Evolutionary conservation across 306 rosid genomes (phyloP), one percentile per base, ranked within the genome.

Genomic region (Begonia masoniana): DNA sequence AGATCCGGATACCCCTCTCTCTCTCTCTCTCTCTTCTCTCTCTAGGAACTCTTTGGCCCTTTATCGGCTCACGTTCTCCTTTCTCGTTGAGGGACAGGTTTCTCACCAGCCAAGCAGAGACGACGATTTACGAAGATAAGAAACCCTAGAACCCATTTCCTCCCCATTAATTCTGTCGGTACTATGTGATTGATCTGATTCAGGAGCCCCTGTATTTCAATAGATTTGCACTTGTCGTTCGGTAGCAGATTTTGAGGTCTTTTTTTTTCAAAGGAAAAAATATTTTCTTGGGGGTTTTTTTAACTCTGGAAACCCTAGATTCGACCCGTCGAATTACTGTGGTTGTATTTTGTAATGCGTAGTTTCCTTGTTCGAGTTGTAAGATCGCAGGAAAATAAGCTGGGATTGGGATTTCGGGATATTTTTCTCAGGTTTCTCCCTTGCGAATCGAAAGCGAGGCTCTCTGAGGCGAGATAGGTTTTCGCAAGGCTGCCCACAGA

Each of bases 31-130:
- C 3, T 17, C 19, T 17, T 21, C 24, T 21, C 24, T 31, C 39
- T 31, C 39, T 31, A 31, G 39, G 39, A 31, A 31, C 0, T 5
- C 79, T 70, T 76, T 78, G 82, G 67, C 71, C 81, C 88, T 31
- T 81, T 89, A 75, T 78, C 94, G 82, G 58, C 77, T 81, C 85
- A 64, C 72, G 74, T 76, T 75, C 81, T 76, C 71, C 68, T 78
- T 80, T 78, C 80, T 85, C 71, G 74, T 66, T 63, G 74, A 72
- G 54, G 67, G 67, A 66, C 69, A 66, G 77, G 70, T 31, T 31
- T 69, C 80, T 77, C 74, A 67, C 76, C 78, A 31, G 39, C 39
- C 39, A 31, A 31, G 39, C 39, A 6, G 71, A 59, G 46, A 16
- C 59, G 51, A 6, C 46, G 52, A 64, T 45, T 57, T 68, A 56